Conservation (phyloP, 805 yeast species). For the Wickerhamomyces chambardii region DNA sequence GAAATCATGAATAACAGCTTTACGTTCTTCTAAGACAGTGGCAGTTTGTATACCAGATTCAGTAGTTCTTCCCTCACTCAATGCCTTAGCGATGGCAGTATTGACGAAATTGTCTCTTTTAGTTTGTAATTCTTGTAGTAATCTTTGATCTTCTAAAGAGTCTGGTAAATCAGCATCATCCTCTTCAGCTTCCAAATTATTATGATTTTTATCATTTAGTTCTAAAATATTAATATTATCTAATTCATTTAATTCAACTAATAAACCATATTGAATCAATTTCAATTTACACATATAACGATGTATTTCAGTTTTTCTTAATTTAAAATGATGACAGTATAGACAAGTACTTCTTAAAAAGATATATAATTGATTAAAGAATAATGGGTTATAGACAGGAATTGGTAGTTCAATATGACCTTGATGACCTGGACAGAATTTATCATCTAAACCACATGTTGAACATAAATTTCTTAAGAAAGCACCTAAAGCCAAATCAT, state of each 20-base stretch:
- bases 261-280: conserved; percentile 80
- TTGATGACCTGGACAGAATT: conserved; percentile 95
- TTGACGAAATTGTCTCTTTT: conserved; percentile 66
- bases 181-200: conserved; percentile 37
- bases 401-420: conserved; percentile 97
- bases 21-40: conserved; percentile 81
- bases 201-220: conserved; percentile 37
- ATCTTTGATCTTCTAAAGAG: conserved; percentile 28
- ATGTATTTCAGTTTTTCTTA: conserved; percentile 63
- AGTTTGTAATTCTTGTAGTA: conserved; percentile 38
- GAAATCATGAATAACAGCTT: conserved; percentile 60
- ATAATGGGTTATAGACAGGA: conserved; percentile 91
- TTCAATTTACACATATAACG: conserved; percentile 68
- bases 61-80: conserved; percentile 67
- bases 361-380: conserved; percentile 85
- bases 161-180: conserved; percentile 18
- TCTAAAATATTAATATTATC: conserved; percentile 47
- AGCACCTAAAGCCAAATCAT: conserved; percentile 94
- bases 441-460: conserved; percentile 93
- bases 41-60: conserved; percentile 71
- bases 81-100: conserved; percentile 60
- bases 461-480: conserved; percentile 79
- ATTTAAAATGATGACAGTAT: conserved; percentile 81
- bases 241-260: conserved; percentile 67
- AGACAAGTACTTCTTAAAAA: conserved; percentile 80